Percentiles rank a stretch among this genome's conserved stretches.
These are phyloP conservation scores for Nidularia pulvinata DNA, from an alignment of 768 basidiomycete species.

Conservation along the genomic window DNA sequence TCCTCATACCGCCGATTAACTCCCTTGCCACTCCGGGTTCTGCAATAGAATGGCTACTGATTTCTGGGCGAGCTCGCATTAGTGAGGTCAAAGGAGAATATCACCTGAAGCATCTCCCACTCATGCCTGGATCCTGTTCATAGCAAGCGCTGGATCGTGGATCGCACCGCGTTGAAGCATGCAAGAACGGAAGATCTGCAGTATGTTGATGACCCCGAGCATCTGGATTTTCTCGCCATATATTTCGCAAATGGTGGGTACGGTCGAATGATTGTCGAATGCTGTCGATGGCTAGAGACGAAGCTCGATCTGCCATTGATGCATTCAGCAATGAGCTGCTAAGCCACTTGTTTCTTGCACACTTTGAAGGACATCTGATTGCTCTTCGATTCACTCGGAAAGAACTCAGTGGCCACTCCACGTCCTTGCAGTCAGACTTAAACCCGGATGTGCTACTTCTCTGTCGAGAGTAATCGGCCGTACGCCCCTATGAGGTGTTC, in stretches of 20 bases:
- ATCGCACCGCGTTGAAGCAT: constrained; percentile 70
- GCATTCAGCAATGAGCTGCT: no score
- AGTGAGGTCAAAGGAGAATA: constrained; percentile 47
- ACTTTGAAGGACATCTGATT: no score
- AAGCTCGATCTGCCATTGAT: no score
- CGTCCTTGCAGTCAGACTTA: no score
- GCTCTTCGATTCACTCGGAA: no score
- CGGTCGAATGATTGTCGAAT: neutral
- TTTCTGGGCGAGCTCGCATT: constrained; percentile 93
- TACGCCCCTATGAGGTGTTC: no score
- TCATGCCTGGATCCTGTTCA: constrained; percentile 10
- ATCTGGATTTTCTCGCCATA: constrained; percentile 80
- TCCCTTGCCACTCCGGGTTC: no score
- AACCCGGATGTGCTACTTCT: no score
- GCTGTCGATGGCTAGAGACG: neutral
- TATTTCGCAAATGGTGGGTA: constrained; percentile 83
- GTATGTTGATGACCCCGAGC: constrained; percentile 78
- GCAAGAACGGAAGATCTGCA: constrained; percentile 79
- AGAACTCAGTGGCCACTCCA: no score
- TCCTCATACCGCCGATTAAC: no score
- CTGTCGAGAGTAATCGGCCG: no score
- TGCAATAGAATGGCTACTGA: constrained; percentile 71
- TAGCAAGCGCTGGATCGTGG: constrained; percentile 92
- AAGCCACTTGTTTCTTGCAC: no score
- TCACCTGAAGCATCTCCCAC: neutral